Percentiles rank a stretch among this genome's conserved stretches.
phyloP scores from a whole-genome alignment of 2,329 filamentous ascomycete species.

The Blumeria graminis region DNA sequence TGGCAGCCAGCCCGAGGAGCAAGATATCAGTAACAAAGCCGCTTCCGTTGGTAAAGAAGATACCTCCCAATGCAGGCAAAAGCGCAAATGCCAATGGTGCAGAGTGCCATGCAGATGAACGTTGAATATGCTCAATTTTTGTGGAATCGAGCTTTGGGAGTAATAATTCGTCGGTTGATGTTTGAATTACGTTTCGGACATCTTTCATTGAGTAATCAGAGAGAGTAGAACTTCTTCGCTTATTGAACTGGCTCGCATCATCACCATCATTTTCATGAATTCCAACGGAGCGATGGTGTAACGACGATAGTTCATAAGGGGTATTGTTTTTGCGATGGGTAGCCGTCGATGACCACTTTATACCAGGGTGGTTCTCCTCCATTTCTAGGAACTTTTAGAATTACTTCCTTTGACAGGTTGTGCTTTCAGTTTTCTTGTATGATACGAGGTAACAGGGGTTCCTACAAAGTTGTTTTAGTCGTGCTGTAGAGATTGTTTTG shows the following conservation, averaged over 20 bases:
- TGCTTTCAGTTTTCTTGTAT: too few species aligned
- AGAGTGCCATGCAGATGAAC: conserved; percentile 49
- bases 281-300: too few species aligned
- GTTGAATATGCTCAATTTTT: conserved; percentile 19
- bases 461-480: too few species aligned
- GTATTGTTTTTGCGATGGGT: too few species aligned
- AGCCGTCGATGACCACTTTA: too few species aligned
- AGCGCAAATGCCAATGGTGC: conserved; percentile 66
- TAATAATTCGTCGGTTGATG: conserved; percentile 47
- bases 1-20: conserved; percentile 51
- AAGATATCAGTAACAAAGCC: conserved; percentile 68
- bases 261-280: not conserved
- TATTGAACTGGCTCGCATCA: conserved; percentile 8
- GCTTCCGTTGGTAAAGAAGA: conserved; percentile 67
- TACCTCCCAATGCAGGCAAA: conserved; percentile 60
- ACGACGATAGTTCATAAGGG: too few species aligned
- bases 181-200: conserved; percentile 35
- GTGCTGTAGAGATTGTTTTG: too few species aligned
- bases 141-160: conserved; percentile 24
- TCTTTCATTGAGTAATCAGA: conserved; percentile 53
- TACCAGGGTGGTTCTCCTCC: too few species aligned
- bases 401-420: too few species aligned
- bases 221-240: conserved; percentile 51
- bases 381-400: too few species aligned
- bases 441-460: too few species aligned